Base-by-base conservation (phyloP, 2,329 filamentous ascomycete species). In the Colletotrichum musae region DNA sequence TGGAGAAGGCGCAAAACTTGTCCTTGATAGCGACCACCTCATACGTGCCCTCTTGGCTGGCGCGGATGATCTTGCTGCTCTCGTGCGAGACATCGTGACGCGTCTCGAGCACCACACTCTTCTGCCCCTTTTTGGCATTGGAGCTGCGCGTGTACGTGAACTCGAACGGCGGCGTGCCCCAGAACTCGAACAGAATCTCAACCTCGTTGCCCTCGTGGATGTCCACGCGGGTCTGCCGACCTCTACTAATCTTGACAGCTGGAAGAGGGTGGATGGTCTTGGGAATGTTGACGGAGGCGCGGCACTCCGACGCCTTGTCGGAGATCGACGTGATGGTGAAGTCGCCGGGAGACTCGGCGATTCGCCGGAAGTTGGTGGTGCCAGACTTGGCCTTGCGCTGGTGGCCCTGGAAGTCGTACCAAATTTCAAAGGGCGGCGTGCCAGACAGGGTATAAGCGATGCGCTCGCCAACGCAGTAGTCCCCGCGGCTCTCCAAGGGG, bases 1-100 rank as follows among this genome's bases (percentile, higher is more conserved):
- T 95, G 53, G 93, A 93, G 80, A 97, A 97, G 28, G 94, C 91
- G 79, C 96, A 99, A 83, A 89, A 97, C 76, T 90, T 90, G 81
- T 99, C 96, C 85, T 97, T 97, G 81, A 99, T 97, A 12, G 94
- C 92, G 36, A 98, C 93, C 18, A 99, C 95, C 83, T 99, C 96
- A 78, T 99, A 99, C 73, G 94, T 97, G 58, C 96, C 96, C 85
- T 98, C 96, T 77, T 97, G 93, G 74, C 92, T 94, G 28, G 95
- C 94, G 75, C 91, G 91, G 74, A 98, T 89, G 28, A 90, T 89
- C 86, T 97, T 95, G 76, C 84, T 91, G 79, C 94, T 88, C 75
- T 97, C 94, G 71, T 95, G 89, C 57, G 93, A 95, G 18, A 93
- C 86, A 74, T 98, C 95, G 73, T 96, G 94, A 74, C 93, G 90